A percentile compares a stretch with the other conserved stretches of the same genome.
Conservation (phyloP, 257 asterid species). For the Plantago ovata region DNA sequence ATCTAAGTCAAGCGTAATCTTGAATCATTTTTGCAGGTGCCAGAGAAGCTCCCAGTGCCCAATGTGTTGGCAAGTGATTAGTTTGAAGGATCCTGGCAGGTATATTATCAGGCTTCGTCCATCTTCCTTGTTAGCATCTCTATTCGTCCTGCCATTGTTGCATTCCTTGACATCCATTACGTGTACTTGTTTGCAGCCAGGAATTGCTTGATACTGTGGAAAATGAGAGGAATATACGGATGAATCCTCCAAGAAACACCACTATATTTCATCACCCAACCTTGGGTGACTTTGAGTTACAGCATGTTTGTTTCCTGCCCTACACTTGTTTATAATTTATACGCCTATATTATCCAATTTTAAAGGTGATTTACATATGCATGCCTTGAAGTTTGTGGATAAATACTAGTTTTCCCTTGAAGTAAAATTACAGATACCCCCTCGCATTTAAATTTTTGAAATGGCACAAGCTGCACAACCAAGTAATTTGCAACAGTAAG, state of each 20-base stretch:
- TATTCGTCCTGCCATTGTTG: neutral
- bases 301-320: slow-evolving; percentile 40
- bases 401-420: no score
- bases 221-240: slow-evolving; percentile 58
- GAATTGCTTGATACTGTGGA: slow-evolving; percentile 64
- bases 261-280: slow-evolving; percentile 70
- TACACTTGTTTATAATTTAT: neutral
- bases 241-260: slow-evolving; percentile 60
- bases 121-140: neutral
- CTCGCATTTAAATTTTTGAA: no score
- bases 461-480: no score
- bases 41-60: slow-evolving; percentile 97
- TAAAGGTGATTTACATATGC: neutral
- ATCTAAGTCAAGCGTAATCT: neutral
- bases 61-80: slow-evolving; percentile 86
- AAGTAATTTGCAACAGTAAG: neutral
- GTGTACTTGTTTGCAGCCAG: slow-evolving; percentile 39
- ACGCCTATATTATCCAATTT: neutral
- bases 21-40: slow-evolving; percentile 46
- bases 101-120: neutral
- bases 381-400: neutral
- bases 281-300: slow-evolving; percentile 62
- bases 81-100: slow-evolving; percentile 81
- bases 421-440: no score
- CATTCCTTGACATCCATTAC: neutral